Evolutionary conservation across 2,329 filamentous ascomycete species (phyloP).

Genomic region (Alternaria consortialis): DNA sequence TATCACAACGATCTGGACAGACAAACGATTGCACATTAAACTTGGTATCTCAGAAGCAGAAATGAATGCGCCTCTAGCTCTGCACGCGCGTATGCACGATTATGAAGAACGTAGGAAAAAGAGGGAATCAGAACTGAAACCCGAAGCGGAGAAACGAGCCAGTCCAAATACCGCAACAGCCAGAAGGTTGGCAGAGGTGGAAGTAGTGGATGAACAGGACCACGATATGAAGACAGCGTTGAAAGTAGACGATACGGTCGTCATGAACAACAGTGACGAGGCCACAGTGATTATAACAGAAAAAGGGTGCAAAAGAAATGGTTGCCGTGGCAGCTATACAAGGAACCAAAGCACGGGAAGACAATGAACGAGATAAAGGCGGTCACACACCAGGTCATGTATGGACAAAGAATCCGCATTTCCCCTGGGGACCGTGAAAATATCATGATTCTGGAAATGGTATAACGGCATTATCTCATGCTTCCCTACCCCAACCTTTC

Average conservation of each 20-base stretch:
- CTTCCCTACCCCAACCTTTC: neutral
- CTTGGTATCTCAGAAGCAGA: neutral
- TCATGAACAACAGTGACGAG: neutral
- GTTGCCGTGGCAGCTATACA: neutral
- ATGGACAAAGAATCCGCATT: neutral
- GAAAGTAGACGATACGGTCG: neutral
- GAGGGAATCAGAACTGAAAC: neutral
- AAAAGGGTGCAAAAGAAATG: neutral
- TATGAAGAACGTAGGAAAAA: neutral
- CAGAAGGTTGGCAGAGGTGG: neutral
- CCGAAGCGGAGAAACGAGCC: neutral
- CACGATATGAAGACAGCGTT: neutral
- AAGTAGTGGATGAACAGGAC: neutral
- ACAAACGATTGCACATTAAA: neutral
- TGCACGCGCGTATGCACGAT: conserved; percentile 5
- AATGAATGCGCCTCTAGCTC: conserved; percentile 2
- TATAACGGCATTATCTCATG: neutral
- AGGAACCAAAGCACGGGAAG: neutral
- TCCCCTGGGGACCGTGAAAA: neutral
- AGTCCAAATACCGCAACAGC: neutral
- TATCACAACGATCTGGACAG: neutral
- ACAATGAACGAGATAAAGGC: neutral
- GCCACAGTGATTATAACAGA: neutral
- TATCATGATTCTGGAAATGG: neutral
- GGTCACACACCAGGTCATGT: neutral